These are phyloP conservation scores for Pichia sp. DNA, from an alignment of 1,139 yeast species.

Conservation along the genomic window DNA sequence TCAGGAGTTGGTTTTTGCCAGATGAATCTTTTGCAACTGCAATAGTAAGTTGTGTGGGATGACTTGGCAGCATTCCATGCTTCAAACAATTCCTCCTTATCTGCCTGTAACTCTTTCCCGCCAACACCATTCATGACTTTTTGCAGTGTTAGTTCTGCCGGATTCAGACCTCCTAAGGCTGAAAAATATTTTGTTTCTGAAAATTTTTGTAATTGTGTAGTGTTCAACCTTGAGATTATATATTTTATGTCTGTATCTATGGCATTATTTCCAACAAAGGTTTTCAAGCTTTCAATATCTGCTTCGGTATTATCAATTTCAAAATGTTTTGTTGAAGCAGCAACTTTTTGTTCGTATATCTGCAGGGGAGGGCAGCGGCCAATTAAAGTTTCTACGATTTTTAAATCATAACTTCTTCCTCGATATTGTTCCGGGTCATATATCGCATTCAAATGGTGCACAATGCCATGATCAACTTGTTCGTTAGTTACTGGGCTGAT, in stretches of 20 bases:
- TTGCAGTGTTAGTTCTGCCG: not conserved
- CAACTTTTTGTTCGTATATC: too few species aligned
- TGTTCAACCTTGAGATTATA: slow-evolving; percentile 6
- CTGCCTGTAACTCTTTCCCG: not conserved
- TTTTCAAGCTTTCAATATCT: not conserved
- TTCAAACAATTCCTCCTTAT: not conserved
- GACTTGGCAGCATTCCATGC: slow-evolving; percentile 7
- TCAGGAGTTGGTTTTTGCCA: not conserved
- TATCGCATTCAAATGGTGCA: not conserved
- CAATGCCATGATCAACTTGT: not conserved
- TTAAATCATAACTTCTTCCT: slow-evolving; percentile 3
- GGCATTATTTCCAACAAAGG: not conserved
- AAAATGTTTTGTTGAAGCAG: too few species aligned
- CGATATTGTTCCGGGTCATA: not conserved
- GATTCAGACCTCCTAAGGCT: not conserved
- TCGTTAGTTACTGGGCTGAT: not conserved
- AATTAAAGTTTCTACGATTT: not conserved
- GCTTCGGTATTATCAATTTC: not conserved
- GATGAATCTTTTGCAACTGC: slow-evolving; percentile 4
- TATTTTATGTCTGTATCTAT: not conserved
- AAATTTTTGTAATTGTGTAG: slow-evolving; percentile 11
- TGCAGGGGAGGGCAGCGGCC: not conserved
- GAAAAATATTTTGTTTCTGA: not conserved
- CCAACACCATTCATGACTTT: not conserved
- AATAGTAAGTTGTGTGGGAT: slow-evolving; percentile 3